Evolutionary conservation across 2,329 filamentous ascomycete species (phyloP), one percentile per base, ranked within the genome.

Genomic region (Penicillium olsonii): DNA sequence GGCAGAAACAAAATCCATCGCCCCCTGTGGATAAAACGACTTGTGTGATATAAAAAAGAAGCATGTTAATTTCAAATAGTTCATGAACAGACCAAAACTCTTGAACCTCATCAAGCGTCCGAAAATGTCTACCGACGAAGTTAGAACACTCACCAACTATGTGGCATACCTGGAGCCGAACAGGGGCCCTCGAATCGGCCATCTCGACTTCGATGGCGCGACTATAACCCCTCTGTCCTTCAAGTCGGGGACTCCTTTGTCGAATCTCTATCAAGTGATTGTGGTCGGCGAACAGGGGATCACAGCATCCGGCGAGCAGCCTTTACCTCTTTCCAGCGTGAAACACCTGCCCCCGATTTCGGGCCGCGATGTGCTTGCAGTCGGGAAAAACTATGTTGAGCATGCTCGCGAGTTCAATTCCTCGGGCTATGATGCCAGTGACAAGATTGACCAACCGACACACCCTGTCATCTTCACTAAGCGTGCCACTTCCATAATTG

Each of bases 401-500:
- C 80, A 84, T 58, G 80, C 80, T 1, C 78, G 75, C 45, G 80
- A 83, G 52, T 83, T 84, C 66, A 80, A 83, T 56, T 70, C 65
- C 10, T 79, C 75, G 1, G 80, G 80, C 0, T 83, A 75, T 55
- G 81, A 83, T 60, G 74, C 72, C 47, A 79, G 73, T 5, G 80
- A 84, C 55, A 83, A 82, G 54, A 67, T 71, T 0, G 79, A 80
- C 46, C 67, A 70, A 35, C 79, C 79, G 0, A 77, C 75, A 0
- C 75, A 81, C 52, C 80, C 80, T 0, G 79, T 83, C 8, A 81
- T 81, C 46, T 81, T 82, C 62, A 81, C 78, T 3, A 82, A 82
- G 55, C 70, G 79, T 1, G 72, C 72, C 4, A 81, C 79, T 0
- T 79, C 77, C 2, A 80, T 81, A 48, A 75, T 82, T 33, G 77